Percentiles rank a stretch among this genome's conserved stretches.
phyloP scores from a whole-genome alignment of 768 basidiomycete genomes.

The Serendipita sp. region DNA sequence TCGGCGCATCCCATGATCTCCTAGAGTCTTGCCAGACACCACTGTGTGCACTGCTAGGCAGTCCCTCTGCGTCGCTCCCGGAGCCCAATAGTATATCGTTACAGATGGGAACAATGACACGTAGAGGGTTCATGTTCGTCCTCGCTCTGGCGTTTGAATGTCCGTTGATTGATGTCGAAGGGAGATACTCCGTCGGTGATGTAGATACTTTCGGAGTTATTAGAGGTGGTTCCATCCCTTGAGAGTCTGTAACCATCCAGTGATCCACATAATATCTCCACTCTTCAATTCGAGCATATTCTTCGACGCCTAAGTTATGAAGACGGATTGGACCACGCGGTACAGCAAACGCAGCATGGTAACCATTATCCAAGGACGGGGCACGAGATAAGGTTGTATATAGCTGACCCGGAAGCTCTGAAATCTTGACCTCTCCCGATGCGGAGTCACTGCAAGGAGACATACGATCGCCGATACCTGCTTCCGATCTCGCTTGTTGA shows the following conservation, averaged over 20 bases:
- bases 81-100: background rate
- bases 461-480: too few relatives aligned
- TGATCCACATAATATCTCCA: background rate
- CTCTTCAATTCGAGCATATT: background rate
- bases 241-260: background rate
- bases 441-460: too few relatives aligned
- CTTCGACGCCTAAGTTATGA: background rate
- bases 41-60: background rate
- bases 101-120: too few relatives aligned
- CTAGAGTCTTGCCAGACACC: background rate
- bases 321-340: background rate
- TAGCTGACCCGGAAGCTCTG: background rate
- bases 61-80: background rate
- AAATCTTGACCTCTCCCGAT: background rate
- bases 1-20: background rate
- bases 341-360: background rate
- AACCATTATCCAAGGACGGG: background rate
- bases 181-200: too few relatives aligned
- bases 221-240: background rate
- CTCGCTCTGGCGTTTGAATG: too few relatives aligned
- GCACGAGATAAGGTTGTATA: background rate
- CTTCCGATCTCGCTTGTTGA: too few relatives aligned
- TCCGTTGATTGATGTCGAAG: too few relatives aligned
- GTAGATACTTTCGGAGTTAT: background rate
- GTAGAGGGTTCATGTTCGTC: too few relatives aligned